Percentiles rank a stretch among this genome's conserved stretches.
These are phyloP conservation scores for Populus pruinosa DNA, from an alignment of 345 rosid genomes.

Conservation along the genomic window DNA sequence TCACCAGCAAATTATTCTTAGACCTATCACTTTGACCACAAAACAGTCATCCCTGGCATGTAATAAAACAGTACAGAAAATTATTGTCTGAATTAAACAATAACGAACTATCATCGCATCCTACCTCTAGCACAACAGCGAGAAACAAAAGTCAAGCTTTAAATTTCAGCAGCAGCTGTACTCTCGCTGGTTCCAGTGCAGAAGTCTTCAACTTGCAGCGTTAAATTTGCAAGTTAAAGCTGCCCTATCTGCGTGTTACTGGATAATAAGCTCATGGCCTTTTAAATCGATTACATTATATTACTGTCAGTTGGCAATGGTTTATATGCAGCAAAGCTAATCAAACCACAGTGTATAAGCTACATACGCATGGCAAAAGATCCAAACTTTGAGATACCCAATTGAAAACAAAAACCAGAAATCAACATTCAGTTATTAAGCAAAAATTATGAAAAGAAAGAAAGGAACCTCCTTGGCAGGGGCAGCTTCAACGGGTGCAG, in stretches of 20 bases:
- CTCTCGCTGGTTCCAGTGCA: background rate
- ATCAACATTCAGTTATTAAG: background rate
- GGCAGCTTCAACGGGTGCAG: constrained; percentile 28
- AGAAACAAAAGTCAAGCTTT: background rate
- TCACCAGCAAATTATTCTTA: background rate
- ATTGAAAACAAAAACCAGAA: background rate
- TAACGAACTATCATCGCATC: background rate
- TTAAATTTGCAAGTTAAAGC: background rate
- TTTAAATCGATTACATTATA: background rate
- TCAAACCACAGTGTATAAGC: background rate
- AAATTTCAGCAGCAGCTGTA: background rate
- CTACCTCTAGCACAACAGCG: background rate
- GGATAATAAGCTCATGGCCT: background rate
- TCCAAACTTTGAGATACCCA: background rate
- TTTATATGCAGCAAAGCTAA: background rate
- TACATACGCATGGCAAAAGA: background rate
- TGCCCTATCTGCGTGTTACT: background rate
- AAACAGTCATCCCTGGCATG: background rate
- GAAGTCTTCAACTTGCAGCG: background rate
- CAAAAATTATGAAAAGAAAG: background rate
- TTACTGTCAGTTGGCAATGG: background rate
- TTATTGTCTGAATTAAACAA: too few relatives aligned
- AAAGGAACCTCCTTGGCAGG: constrained; percentile 27
- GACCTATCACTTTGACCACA: background rate
- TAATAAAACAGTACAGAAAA: background rate